Conservation (phyloP, 257 asterid species). For the Solanum peruvianum region DNA sequence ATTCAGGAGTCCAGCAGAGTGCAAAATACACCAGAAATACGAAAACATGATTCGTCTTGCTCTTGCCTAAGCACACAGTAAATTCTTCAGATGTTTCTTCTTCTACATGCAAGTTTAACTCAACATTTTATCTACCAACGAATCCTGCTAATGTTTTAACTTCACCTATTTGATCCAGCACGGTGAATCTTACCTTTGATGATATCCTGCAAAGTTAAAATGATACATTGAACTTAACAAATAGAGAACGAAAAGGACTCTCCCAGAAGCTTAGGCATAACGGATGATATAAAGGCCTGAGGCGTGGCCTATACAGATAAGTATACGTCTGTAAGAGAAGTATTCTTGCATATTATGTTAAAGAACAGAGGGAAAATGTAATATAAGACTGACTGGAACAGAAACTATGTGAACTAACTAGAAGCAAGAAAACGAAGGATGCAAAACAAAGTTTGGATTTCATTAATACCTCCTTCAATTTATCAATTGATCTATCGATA, state of each 20-base stretch:
- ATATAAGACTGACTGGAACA: background rate
- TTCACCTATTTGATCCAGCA: background rate
- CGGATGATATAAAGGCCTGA: background rate
- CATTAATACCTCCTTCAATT: constrained; percentile 37
- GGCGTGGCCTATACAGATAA: background rate
- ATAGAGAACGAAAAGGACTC: background rate
- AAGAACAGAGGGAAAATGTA: background rate
- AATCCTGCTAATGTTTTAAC: background rate
- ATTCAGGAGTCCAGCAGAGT: background rate
- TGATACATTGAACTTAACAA: background rate
- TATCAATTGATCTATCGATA: constrained; percentile 42
- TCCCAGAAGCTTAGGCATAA: background rate
- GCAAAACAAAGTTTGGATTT: background rate
- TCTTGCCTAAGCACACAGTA: background rate
- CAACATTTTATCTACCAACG: background rate
- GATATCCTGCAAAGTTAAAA: background rate
- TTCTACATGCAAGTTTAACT: background rate
- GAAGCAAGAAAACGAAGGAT: constrained; percentile 11
- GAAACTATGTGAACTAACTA: background rate
- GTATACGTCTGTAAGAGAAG: background rate
- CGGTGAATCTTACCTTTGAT: background rate
- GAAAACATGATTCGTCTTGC: background rate
- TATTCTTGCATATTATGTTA: background rate
- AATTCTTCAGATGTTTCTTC: background rate
- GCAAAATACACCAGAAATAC: background rate